Conservation (phyloP, 345 rosid species). For the Brassica incana region DNA sequence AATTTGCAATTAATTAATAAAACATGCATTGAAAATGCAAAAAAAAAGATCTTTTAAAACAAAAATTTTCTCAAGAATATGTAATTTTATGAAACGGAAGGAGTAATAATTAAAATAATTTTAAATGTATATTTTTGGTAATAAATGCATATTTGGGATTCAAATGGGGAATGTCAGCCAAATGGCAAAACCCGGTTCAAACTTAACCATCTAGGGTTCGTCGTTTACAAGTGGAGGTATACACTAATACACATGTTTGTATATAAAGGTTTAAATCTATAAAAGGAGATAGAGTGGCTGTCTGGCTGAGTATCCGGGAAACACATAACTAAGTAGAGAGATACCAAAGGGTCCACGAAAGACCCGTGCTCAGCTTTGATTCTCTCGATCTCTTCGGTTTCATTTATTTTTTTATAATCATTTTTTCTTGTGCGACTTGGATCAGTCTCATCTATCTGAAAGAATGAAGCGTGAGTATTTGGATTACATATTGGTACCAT, state of each 20-base stretch:
- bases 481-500: conserved; percentile 66
- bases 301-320: background rate
- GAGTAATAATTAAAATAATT: background rate
- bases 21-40: too few species aligned
- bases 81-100: too few species aligned
- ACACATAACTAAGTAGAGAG: conserved; percentile 9
- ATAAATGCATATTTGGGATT: too few species aligned
- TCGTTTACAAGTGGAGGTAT: conserved; percentile 13
- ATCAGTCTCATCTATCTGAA: conserved; percentile 1
- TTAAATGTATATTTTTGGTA: conserved; percentile 6
- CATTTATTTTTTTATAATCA: background rate
- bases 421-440: background rate
- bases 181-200: conserved; percentile 13
- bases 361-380: conserved; percentile 41
- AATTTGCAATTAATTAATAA: too few species aligned
- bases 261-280: conserved; percentile 24
- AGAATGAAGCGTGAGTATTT: conserved; percentile 54
- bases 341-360: conserved; percentile 36
- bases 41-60: too few species aligned
- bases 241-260: conserved; percentile 12
- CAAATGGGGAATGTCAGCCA: conserved; percentile 4
- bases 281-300: conserved; percentile 26
- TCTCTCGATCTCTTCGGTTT: conserved; percentile 22
- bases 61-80: too few species aligned
- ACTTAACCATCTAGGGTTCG: conserved; percentile 26